Base-by-base conservation (phyloP, 2,329 filamentous ascomycete species). In the Biscogniauxia mediterranea region DNA sequence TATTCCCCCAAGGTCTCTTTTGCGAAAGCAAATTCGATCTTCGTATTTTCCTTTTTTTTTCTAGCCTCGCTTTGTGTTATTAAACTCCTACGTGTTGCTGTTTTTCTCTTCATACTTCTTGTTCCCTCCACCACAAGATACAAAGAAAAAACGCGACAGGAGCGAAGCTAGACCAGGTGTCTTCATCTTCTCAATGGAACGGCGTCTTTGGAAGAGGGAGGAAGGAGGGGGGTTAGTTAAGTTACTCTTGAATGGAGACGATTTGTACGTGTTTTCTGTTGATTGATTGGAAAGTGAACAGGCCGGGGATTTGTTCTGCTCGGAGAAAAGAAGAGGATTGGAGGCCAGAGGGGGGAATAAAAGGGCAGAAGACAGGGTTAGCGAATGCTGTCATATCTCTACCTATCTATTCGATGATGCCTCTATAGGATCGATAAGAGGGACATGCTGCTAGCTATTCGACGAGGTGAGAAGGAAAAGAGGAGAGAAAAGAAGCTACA, bases 101-200 rank as follows among this genome's bases (percentile, higher is more conserved):
- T 60, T 63, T 65, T 65, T 57, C 57, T 62, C 60, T 66, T 66
- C 63, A 63, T 63, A 65, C 64, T 58, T 60, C 59, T 55, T 54
- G 46, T 55, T 55, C 38, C 38, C 17, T 46, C 38, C 13, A n/a
- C 38, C 38, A 46, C 38, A 46, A 11, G 58, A 26, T 46, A 55
- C 15, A 53, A 54, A 50, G 23, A 32, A 32, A 32, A 8, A 32
- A 55, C 53, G 50, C 55, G 50, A 32, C 54, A 56, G 59, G 59
- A 61, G 60, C 53, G 60, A 61, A 15, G 38, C 38, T 46, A 11
- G 38, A n/a, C 38, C 38, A 7, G 38, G 38, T 46, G 38, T 46
- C 38, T 46, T 46, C 38, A 46, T 46, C 38, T 46, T 46, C 38
- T 46, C 38, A 46, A 46, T 46, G 38, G 38, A 46, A 9, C 38